A percentile compares a stretch with the other conserved stretches of the same genome.
phyloP scores from a whole-genome alignment of 2,329 filamentous ascomycete genomes.

The Cladosporium colombiae region DNA sequence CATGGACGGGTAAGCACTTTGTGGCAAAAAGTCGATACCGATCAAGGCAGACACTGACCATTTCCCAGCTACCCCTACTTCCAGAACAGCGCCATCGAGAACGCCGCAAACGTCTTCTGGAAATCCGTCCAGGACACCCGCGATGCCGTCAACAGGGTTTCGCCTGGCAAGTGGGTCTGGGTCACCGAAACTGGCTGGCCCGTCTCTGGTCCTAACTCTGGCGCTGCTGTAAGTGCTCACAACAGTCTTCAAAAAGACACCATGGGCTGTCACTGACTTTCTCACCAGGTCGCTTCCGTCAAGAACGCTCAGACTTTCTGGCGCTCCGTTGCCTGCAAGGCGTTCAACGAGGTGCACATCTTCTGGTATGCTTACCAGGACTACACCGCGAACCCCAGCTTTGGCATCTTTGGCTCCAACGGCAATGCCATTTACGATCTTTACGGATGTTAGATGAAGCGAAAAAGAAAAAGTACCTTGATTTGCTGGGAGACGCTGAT shows the following conservation, averaged over 20 bases:
- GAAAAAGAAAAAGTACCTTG: neutral
- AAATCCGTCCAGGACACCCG: conserved; percentile 39
- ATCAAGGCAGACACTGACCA: neutral
- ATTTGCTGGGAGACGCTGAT: neutral
- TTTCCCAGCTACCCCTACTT: conserved; percentile 60
- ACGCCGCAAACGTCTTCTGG: conserved; percentile 58
- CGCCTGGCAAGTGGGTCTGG: conserved; percentile 34
- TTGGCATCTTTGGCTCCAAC: conserved; percentile 42
- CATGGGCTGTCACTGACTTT: neutral
- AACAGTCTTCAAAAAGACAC: neutral
- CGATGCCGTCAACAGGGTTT: conserved; percentile 48
- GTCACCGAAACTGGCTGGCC: conserved; percentile 59
- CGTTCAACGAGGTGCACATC: conserved; percentile 54
- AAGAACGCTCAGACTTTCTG: conserved; percentile 64
- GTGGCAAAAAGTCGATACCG: no score
- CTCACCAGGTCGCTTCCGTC: conserved; percentile 47
- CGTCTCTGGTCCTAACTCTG: conserved; percentile 54
- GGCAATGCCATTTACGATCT: conserved; percentile 37
- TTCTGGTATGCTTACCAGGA: conserved; percentile 66
- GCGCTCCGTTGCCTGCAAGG: conserved; percentile 61
- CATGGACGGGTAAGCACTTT: conserved; percentile 53
- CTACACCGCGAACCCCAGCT: conserved; percentile 44
- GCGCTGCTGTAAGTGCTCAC: conserved; percentile 44
- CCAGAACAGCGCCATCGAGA: conserved; percentile 60
- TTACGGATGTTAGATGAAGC: conserved; percentile 14